Percentiles rank a stretch among this genome's conserved stretches.
phyloP scores from a whole-genome alignment of 78 protist genomes.

The Dictyostelium firmibasis region DNA sequence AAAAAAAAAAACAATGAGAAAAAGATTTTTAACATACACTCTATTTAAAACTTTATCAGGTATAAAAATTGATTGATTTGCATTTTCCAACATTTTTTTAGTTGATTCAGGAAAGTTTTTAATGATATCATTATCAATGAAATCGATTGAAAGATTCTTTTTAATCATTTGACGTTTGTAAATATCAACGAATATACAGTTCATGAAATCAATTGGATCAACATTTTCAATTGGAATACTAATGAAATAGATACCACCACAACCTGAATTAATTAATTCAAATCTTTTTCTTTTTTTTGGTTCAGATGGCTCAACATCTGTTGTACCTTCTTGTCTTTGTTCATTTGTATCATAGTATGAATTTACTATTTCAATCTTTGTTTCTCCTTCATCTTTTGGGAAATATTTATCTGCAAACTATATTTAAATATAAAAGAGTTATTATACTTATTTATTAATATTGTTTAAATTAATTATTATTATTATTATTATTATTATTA shows the following conservation, averaged over 20 bases:
- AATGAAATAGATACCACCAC: conserved; percentile 57
- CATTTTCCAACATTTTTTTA: conserved; percentile 28
- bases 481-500: neutral
- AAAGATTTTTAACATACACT: conserved; percentile 11
- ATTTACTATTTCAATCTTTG: neutral
- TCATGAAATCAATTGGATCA: conserved; percentile 22
- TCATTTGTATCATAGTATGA: conserved; percentile 8
- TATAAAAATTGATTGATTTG: neutral
- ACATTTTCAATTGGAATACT: neutral
- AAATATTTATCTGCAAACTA: conserved; percentile 59
- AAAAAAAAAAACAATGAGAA: no score
- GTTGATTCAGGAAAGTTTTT: conserved; percentile 6
- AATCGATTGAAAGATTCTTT: neutral
- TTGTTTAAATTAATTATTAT: neutral
- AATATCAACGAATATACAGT: conserved; percentile 38
- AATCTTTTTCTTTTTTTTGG: neutral
- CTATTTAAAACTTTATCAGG: neutral
- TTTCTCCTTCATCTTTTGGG: conserved; percentile 40
- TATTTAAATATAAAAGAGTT: neutral
- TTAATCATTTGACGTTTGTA: neutral
- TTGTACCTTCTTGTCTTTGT: neutral
- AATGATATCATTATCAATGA: neutral
- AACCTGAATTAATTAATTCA: conserved; percentile 65
- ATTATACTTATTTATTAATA: neutral
- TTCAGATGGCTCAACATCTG: neutral